Evolutionary conservation across 2,329 filamentous ascomycete species (phyloP), one percentile per base, ranked within the genome.

Genomic region (Fonsecaea pedrosoi): DNA sequence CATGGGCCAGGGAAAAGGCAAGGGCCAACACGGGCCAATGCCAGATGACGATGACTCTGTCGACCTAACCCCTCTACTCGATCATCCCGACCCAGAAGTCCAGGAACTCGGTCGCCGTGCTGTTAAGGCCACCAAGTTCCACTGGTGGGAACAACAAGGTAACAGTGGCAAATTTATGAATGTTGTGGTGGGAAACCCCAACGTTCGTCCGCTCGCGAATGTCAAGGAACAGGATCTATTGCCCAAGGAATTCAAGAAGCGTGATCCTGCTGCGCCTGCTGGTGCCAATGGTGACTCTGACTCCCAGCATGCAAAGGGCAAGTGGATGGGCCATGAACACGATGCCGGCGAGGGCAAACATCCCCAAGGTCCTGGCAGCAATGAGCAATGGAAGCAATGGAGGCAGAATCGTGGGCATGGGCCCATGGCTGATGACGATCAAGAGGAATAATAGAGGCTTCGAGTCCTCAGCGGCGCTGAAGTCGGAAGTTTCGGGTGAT

Each of bases 1-100:
- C 9, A 57, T 54, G 45, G 45, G 42, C 13, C 40, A 60, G n/a
- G 60, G 60, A 2, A 56, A 37, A 18, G 42, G 45, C 42, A 25
- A 61, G 21, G 55, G 54, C 48, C 45, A 67, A n/a, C 66, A 68
- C 32, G 67, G 64, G 15, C 67, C 67, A 34, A 66, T 66, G 60
- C 55, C 67, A 8, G 62, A 65, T 40, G 30, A 55, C 7, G 56
- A 61, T 35, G 45, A 25, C 7, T 50, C 45, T 2, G 7, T 61
- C 42, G 53, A 65, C 34, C 37, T 38, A 8, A 50, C 34, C 21
- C 35, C 42, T 15, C 54, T 53, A 40, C 10, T 50, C 30, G 13
- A 64, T 21, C 59, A 64, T 15, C 59, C 59, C n/a, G 55, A 64
- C 34, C 35, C 48, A 30, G 40, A 65, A 30, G 58, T 30, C 30